Percentiles rank a stretch among this genome's conserved stretches.
phyloP scores from a whole-genome alignment of 2,329 filamentous ascomycete genomes.

The Curvularia sp. region DNA sequence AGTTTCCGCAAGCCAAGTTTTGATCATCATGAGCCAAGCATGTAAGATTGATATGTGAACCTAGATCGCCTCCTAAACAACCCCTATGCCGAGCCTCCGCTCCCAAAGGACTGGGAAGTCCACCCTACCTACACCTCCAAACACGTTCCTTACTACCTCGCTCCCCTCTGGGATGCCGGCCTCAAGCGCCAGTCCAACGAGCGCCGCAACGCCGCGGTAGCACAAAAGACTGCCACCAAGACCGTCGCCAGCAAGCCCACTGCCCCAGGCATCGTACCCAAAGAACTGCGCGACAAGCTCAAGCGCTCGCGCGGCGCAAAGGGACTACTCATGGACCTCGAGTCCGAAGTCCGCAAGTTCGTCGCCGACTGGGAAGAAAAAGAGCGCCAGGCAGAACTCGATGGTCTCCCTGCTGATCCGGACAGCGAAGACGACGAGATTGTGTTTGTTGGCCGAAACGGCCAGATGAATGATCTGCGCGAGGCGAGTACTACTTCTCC shows the following conservation, averaged over 20 bases:
- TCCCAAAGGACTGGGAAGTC: conserved; percentile 81
- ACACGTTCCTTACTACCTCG: conserved; percentile 85
- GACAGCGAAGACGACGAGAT: conserved; percentile 81
- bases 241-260: conserved; percentile 52
- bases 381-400: conserved; percentile 56
- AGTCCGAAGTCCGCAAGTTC: conserved; percentile 82
- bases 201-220: conserved; percentile 43
- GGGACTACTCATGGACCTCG: conserved; percentile 80
- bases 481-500: conserved; percentile 24
- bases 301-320: conserved; percentile 82
- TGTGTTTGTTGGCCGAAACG: conserved; percentile 80
- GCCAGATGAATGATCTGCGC: conserved; percentile 65
- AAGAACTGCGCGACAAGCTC: conserved; percentile 78
- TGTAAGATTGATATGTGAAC: conserved; percentile 11
- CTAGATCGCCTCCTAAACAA: conserved; percentile 85
- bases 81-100: conserved; percentile 82
- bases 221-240: conserved; percentile 45
- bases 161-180: conserved; percentile 78
- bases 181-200: conserved; percentile 56
- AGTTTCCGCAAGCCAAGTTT: neutral
- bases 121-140: conserved; percentile 80
- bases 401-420: conserved; percentile 55
- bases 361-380: conserved; percentile 68
- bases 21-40: neutral
- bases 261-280: conserved; percentile 67